Evolutionary conservation across 306 rosid genomes (phyloP).

Genomic region (Acmispon strigosus): DNA sequence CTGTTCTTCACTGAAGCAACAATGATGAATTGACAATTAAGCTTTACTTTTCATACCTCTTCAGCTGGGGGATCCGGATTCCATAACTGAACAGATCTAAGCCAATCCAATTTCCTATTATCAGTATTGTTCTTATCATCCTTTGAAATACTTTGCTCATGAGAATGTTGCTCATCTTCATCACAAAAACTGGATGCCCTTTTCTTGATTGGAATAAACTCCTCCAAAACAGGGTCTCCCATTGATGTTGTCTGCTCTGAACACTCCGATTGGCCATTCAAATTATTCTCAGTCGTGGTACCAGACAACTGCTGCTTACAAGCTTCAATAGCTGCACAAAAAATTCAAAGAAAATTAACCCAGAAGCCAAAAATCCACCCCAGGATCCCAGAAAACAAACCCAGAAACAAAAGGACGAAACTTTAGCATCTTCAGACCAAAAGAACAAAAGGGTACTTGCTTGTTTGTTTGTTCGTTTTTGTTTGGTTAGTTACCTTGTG

Average conservation of each 20-base stretch:
- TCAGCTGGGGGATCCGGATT: constrained; percentile 51
- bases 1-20: neutral
- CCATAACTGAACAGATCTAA: constrained; percentile 90
- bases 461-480: neutral
- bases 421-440: neutral
- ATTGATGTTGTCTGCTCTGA: constrained; percentile 73
- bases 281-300: constrained; percentile 44
- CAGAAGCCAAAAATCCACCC: neutral
- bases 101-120: constrained; percentile 72
- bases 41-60: constrained; percentile 38
- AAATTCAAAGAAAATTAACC: neutral
- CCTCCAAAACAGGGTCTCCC: constrained; percentile 64
- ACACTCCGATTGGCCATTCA: constrained; percentile 74
- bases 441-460: neutral
- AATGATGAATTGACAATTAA: neutral
- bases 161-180: constrained; percentile 37
- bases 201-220: constrained; percentile 69
- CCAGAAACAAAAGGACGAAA: neutral
- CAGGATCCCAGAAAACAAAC: neutral
- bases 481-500: constrained; percentile 46
- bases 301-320: constrained; percentile 58
- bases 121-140: constrained; percentile 22
- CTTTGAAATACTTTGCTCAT: constrained; percentile 2
- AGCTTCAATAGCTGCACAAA: constrained; percentile 60
- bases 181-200: constrained; percentile 36